Conservation (phyloP, 2,329 filamentous ascomycete species). For the Penicillium sp. region DNA sequence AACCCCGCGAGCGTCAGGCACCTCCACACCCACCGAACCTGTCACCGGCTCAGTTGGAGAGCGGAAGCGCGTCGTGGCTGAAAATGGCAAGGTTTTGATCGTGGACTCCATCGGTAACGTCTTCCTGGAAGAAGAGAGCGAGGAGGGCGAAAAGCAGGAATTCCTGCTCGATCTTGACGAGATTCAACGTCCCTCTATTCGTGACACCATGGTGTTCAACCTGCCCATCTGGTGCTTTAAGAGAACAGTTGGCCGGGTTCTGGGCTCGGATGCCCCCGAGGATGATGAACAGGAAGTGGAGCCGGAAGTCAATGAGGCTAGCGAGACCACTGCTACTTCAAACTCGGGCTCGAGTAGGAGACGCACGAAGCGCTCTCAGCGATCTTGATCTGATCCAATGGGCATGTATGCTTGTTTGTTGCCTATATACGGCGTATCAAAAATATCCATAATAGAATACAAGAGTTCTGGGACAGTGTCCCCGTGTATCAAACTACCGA, state of each 20-base stretch:
- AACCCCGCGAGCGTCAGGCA: constrained; percentile 39
- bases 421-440: background rate
- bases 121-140: constrained; percentile 86
- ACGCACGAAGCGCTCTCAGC: constrained; percentile 30
- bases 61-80: constrained; percentile 81
- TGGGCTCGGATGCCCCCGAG: constrained; percentile 21
- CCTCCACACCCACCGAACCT: constrained; percentile 51
- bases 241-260: constrained; percentile 34
- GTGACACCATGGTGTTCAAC: constrained; percentile 75
- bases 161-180: constrained; percentile 87
- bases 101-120: constrained; percentile 91
- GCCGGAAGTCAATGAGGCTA: constrained; percentile 19
- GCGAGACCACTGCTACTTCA: constrained; percentile 24
- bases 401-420: background rate
- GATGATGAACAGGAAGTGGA: constrained; percentile 22
- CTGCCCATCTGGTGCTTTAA: constrained; percentile 70
- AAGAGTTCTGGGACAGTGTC: background rate
- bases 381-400: constrained; percentile 16
- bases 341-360: constrained; percentile 22
- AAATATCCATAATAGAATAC: background rate
- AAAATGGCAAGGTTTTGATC: constrained; percentile 92
- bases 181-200: constrained; percentile 69
- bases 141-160: constrained; percentile 76
- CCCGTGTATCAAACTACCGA: background rate
- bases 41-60: constrained; percentile 62